phyloP scores from a whole-genome alignment of 1,139 yeast species.

The Taphrina pruni region DNA sequence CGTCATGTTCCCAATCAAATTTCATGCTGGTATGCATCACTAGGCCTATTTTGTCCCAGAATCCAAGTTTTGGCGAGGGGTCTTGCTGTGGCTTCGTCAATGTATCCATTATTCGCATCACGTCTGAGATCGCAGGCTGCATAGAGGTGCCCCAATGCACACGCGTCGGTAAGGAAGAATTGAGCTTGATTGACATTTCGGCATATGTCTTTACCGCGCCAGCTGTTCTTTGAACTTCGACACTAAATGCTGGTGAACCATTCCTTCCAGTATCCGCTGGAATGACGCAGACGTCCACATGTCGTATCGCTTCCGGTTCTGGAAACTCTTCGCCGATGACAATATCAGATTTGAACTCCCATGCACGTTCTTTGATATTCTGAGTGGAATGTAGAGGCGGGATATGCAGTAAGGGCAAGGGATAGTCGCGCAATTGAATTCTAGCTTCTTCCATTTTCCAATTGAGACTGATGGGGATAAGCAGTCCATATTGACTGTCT shows the following conservation, averaged over 20 bases:
- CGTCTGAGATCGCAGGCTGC: conserved; percentile 82
- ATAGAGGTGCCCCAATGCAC: conserved; percentile 87
- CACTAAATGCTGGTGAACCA: conserved; percentile 55
- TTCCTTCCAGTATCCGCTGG: conserved; percentile 56
- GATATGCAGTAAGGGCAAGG: conserved; percentile 62
- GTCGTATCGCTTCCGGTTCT: conserved; percentile 59
- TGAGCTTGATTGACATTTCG: conserved; percentile 62
- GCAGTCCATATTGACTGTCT: conserved; percentile 68
- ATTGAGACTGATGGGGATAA: conserved; percentile 66
- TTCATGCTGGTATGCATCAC: conserved; percentile 63
- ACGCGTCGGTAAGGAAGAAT: conserved; percentile 66
- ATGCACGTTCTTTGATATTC: conserved; percentile 48
- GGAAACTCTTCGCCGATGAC: conserved; percentile 63
- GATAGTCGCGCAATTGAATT: conserved; percentile 69
- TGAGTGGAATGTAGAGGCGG: conserved; percentile 52
- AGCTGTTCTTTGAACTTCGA: conserved; percentile 76
- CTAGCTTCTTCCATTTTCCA: conserved; percentile 61
- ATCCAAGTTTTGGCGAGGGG: conserved; percentile 81
- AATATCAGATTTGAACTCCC: conserved; percentile 52
- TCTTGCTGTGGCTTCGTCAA: conserved; percentile 83
- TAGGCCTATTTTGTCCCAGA: conserved; percentile 74
- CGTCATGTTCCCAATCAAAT: conserved; percentile 58
- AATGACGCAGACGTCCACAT: conserved; percentile 67
- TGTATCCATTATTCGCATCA: conserved; percentile 78
- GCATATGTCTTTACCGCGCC: conserved; percentile 77